A percentile compares a stretch with the other conserved stretches of the same genome.
phyloP scores from a whole-genome alignment of 1,284 basidiomycete species.

The Rhodotorula mucilaginosa region DNA sequence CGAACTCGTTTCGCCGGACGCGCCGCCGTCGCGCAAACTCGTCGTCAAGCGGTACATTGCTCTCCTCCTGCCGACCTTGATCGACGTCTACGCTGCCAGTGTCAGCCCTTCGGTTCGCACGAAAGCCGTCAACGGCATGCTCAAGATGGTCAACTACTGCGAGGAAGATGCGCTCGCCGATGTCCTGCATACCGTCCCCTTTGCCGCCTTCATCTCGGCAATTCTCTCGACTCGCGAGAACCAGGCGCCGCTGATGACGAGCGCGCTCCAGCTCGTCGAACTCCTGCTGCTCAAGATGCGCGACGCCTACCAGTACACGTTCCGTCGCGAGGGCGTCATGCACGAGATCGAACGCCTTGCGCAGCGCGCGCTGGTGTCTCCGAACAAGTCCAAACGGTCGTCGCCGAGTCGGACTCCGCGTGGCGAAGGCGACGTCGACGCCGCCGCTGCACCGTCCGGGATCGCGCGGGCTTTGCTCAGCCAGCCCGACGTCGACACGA shows the following conservation, averaged over 20 bases:
- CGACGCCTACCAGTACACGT: constrained; percentile 75
- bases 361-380: constrained; percentile 55
- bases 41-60: constrained; percentile 77
- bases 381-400: constrained; percentile 55
- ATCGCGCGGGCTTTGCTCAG: not conserved
- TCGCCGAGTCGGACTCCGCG: constrained; percentile 16
- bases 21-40: constrained; percentile 28
- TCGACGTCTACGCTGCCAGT: constrained; percentile 93
- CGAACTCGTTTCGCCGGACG: constrained; percentile 59
- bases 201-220: constrained; percentile 87
- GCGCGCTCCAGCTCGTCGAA: constrained; percentile 86
- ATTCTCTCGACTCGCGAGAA: constrained; percentile 75
- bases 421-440: not conserved
- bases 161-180: constrained; percentile 70
- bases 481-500: constrained; percentile 2
- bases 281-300: constrained; percentile 78
- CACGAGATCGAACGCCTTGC: constrained; percentile 81
- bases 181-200: constrained; percentile 74
- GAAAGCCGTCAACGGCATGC: constrained; percentile 77
- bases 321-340: constrained; percentile 88
- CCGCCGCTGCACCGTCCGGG: not conserved
- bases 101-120: constrained; percentile 78
- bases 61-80: constrained; percentile 81
- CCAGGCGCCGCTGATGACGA: constrained; percentile 75
- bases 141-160: constrained; percentile 85